Evolutionary conservation across 371 early-diverging fungal genomes (phyloP).

Genomic region (Mortierella polycephala): DNA sequence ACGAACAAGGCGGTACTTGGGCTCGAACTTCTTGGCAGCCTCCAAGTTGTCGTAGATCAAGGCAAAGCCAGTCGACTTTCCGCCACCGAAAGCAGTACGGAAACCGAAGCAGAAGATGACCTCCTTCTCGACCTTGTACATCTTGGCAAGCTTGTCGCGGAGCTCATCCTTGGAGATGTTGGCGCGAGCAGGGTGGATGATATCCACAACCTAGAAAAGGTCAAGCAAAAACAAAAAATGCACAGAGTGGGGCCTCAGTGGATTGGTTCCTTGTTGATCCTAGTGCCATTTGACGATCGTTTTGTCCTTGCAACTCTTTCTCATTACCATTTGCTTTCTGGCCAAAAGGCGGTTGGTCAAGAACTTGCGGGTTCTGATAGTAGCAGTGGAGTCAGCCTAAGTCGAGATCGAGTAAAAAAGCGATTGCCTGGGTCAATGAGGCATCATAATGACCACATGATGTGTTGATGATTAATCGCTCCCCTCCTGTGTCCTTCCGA

Average conservation of each 20-base stretch:
- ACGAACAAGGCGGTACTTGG: constrained; percentile 94
- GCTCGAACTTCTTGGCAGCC: constrained; percentile 97
- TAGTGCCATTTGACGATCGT: too few species aligned
- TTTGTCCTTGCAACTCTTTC: background rate
- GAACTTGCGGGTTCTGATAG: constrained; percentile 98
- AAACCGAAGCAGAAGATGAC: constrained; percentile 95
- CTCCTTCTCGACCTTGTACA: constrained; percentile 96
- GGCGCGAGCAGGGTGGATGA: constrained; percentile 95
- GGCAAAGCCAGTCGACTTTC: constrained; percentile 97
- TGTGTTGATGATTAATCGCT: too few species aligned
- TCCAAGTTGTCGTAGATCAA: constrained; percentile 97
- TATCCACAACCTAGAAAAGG: constrained; percentile 78
- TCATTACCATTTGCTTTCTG: constrained; percentile 95
- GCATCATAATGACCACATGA: too few species aligned
- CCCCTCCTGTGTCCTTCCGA: too few species aligned
- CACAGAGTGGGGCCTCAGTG: background rate
- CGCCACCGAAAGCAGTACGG: constrained; percentile 98
- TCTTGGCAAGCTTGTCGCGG: constrained; percentile 94
- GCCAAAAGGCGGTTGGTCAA: constrained; percentile 98
- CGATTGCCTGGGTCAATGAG: too few species aligned
- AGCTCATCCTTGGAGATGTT: constrained; percentile 94
- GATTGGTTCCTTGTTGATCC: background rate
- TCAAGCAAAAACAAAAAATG: background rate
- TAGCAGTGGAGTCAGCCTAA: constrained; percentile 86
- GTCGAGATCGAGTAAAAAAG: too few species aligned